phyloP scores from a whole-genome alignment of 2,329 filamentous ascomycete genomes.

The Aquanectria penicillioides region DNA sequence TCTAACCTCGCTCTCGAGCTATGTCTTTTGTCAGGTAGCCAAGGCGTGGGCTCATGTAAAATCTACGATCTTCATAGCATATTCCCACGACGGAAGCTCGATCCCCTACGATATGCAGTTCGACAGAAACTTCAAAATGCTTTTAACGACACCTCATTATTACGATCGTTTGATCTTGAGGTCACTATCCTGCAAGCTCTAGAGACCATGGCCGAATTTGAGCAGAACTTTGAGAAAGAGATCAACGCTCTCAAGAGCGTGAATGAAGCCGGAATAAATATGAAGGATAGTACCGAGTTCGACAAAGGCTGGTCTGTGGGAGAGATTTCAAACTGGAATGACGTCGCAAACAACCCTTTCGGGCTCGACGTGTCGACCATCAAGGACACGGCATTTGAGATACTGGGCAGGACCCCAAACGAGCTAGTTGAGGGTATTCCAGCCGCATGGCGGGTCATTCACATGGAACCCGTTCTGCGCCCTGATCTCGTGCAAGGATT shows the following conservation, averaged over 20 bases:
- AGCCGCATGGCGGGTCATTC: slow-evolving; percentile 44
- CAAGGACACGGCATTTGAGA: slow-evolving; percentile 26
- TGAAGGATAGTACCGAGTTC: neutral
- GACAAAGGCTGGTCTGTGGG: slow-evolving; percentile 25
- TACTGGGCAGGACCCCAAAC: slow-evolving; percentile 20
- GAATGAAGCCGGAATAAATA: too few relatives aligned
- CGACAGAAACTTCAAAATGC: slow-evolving; percentile 20
- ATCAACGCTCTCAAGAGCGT: too few relatives aligned
- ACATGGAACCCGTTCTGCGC: slow-evolving; percentile 52
- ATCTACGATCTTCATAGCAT: slow-evolving; percentile 11
- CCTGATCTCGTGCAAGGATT: slow-evolving; percentile 46
- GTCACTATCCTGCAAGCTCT: slow-evolving; percentile 29
- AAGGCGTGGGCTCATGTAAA: neutral
- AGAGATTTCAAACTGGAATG: slow-evolving; percentile 22
- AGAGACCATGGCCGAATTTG: slow-evolving; percentile 23
- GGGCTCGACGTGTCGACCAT: slow-evolving; percentile 32
- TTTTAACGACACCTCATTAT: neutral
- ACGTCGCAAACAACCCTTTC: slow-evolving; percentile 27
- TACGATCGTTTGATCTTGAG: slow-evolving; percentile 12
- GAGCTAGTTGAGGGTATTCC: slow-evolving; percentile 16
- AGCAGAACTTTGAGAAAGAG: slow-evolving; percentile 1
- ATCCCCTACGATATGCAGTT: slow-evolving; percentile 28
- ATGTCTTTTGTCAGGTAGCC: slow-evolving; percentile 12
- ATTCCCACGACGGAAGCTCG: slow-evolving; percentile 13
- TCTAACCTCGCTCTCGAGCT: slow-evolving; percentile 13